Percentiles rank a stretch among this genome's conserved stretches.
phyloP scores from a whole-genome alignment of 1,139 yeast genomes.

The Taphrina deformans region DNA sequence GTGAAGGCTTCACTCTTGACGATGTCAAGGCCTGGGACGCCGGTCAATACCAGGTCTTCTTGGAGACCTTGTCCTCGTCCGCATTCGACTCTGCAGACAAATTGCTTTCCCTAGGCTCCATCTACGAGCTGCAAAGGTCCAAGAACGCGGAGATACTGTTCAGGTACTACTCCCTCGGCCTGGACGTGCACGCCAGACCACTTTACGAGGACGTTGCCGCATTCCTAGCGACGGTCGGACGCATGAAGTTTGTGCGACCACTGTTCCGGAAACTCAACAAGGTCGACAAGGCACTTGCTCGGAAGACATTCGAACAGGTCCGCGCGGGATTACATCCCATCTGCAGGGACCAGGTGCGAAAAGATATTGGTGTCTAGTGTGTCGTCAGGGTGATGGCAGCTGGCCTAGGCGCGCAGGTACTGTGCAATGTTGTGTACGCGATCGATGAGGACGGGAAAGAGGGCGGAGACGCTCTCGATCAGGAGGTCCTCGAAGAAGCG shows the following conservation, averaged over 20 bases:
- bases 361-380: slow-evolving; percentile 55
- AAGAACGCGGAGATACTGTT: slow-evolving; percentile 78
- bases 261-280: slow-evolving; percentile 65
- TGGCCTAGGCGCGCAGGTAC: slow-evolving; percentile 61
- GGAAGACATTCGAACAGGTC: slow-evolving; percentile 60
- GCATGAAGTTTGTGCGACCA: slow-evolving; percentile 94
- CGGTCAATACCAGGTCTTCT: slow-evolving; percentile 74
- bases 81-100: slow-evolving; percentile 48
- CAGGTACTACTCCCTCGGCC: slow-evolving; percentile 66
- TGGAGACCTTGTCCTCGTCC: slow-evolving; percentile 59
- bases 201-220: slow-evolving; percentile 59
- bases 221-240: slow-evolving; percentile 88
- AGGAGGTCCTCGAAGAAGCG: slow-evolving; percentile 89
- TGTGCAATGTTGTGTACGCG: slow-evolving; percentile 93
- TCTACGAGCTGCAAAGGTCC: slow-evolving; percentile 56
- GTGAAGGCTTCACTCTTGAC: slow-evolving; percentile 44
- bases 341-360: slow-evolving; percentile 73
- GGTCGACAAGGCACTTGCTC: slow-evolving; percentile 67
- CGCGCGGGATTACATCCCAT: slow-evolving; percentile 77
- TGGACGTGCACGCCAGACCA: slow-evolving; percentile 16
- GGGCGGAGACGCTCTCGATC: slow-evolving; percentile 89
- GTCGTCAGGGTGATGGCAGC: not conserved
- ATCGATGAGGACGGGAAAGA: slow-evolving; percentile 91
- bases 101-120: slow-evolving; percentile 50
- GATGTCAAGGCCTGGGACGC: slow-evolving; percentile 65